Base-by-base conservation (phyloP, 352 stramenopile species). In the Aphanomyces stellatus region DNA sequence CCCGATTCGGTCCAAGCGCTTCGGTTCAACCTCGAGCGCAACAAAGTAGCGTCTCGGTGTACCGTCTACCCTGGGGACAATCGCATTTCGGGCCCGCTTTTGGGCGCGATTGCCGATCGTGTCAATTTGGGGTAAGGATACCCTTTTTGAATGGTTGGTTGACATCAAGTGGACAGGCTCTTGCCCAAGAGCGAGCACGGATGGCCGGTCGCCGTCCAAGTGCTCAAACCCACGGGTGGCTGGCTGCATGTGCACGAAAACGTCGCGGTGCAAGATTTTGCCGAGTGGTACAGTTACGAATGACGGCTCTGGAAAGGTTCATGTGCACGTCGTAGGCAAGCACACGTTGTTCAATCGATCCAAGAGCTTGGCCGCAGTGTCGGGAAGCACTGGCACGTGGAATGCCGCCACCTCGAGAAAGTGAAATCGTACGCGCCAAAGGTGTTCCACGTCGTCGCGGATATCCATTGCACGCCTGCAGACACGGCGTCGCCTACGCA, bases 161-260 rank as follows among this genome's bases (percentile, higher is more conserved):
- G 35, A 31, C 24, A 27, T 51, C 17, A 51, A 27, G 5, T 2
- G n/a, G 4, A 1, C 33, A 67, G 60, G 37, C 73, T 99, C 25
- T 79, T 99, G 53, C 96, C 96, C 0, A 98, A 90, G 48, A 96
- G 88, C 46, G 88, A 98, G 77, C 96, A 96, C 69, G 93, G 91
- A 30, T 99, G 95, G 93, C 77, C 79, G 35, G 78, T 96, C 22
- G 95, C 92, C 7, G 82, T 98, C n/a, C 74, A 92, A 65, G 93
- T 96, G 43, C 72, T 99, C 25, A 96, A 96, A 55, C 69, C 73
- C 1, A 67, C 66, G 3, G 95, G 95, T 41, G 95, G 93, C 6
- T 98, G 90, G 93, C 75, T 99, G 40, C 96, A 99, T 71, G 80
- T 99, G 40, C 96, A 99, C 72, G 95, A 93, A 51, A 99, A 98